Evolutionary conservation across 805 yeast genomes (phyloP).

Genomic region (Candida hungchunana): DNA sequence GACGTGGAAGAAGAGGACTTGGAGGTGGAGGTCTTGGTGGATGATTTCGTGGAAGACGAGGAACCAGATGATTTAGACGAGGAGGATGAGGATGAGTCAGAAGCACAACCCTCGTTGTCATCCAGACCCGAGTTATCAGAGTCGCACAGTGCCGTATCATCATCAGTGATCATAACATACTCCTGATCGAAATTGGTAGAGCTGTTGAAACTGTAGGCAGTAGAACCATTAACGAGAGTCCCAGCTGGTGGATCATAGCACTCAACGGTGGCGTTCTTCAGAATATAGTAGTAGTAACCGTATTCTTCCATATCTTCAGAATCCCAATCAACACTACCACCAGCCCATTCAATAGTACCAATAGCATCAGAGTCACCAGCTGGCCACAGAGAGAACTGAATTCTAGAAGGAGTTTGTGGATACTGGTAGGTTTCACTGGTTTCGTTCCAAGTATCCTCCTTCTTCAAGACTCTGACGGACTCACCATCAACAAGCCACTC

Average conservation of each 20-base stretch:
- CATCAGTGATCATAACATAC: conserved; percentile 57
- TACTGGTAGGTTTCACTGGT: conserved; percentile 53
- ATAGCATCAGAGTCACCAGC: conserved; percentile 55
- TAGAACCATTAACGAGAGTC: conserved; percentile 40
- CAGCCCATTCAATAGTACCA: conserved; percentile 82
- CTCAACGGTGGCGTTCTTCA: conserved; percentile 56
- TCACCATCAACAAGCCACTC: conserved; percentile 74
- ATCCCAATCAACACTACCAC: conserved; percentile 84
- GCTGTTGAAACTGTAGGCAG: conserved; percentile 51
- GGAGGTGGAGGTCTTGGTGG: conserved; percentile 8
- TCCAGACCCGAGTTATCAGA: conserved; percentile 65
- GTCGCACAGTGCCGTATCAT: conserved; percentile 54
- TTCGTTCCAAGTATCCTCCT: conserved; percentile 54
- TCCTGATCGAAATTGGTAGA: conserved; percentile 44
- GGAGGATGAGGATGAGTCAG: conserved; percentile 17
- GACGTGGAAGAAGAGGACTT: conserved; percentile 4
- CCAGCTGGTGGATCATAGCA: conserved; percentile 72
- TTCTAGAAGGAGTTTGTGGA: conserved; percentile 73
- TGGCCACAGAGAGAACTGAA: conserved; percentile 77
- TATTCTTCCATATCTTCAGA: conserved; percentile 63
- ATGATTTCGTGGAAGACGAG: conserved; percentile 15
- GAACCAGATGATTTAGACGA: conserved; percentile 15
- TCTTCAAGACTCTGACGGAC: conserved; percentile 59
- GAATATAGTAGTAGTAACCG: conserved; percentile 76
- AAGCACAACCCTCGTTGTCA: conserved; percentile 34